Percentiles rank a stretch among this genome's conserved stretches.
phyloP scores from a whole-genome alignment of 2,329 filamentous ascomycete species.

The Calonectria pteridis region DNA sequence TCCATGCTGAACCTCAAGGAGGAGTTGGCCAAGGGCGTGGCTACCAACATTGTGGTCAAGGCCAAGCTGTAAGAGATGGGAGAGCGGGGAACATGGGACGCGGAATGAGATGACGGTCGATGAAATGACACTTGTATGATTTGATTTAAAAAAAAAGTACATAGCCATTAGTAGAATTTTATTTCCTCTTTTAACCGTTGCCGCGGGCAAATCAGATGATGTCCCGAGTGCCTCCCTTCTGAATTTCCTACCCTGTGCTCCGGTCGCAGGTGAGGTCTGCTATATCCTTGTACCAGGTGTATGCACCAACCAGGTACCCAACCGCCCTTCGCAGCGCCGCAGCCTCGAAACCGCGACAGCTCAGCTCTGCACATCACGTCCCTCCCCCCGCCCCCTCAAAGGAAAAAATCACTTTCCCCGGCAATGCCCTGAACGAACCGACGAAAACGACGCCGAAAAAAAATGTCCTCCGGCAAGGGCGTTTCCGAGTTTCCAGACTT shows the following conservation, averaged over 20 bases:
- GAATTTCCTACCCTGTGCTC: conserved; percentile 2
- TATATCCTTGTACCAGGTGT: conserved; percentile 31
- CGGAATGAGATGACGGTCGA: conserved; percentile 23
- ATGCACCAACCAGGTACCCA: conserved; percentile 31
- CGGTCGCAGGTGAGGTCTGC: background rate
- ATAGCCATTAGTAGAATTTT: conserved; percentile 20
- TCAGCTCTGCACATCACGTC: conserved; percentile 15
- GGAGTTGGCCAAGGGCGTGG: conserved; percentile 52
- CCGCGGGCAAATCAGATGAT: conserved; percentile 15
- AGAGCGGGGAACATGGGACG: conserved; percentile 15
- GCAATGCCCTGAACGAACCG: conserved; percentile 29
- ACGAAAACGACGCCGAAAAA: conserved; percentile 21
- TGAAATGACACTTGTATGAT: conserved; percentile 9
- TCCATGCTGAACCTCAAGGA: conserved; percentile 59
- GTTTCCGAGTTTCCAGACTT: conserved; percentile 76
- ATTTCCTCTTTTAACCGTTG: background rate
- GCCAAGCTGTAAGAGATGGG: conserved; percentile 41
- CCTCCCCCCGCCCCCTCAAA: background rate
- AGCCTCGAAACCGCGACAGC: conserved; percentile 31
- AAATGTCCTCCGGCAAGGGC: conserved; percentile 63
- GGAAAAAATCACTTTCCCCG: background rate
- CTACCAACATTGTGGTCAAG: conserved; percentile 32
- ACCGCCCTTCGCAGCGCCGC: conserved; percentile 3
- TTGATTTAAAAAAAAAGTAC: conserved; percentile 8
- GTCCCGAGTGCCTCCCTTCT: background rate